Evolutionary conservation across 2,329 filamentous ascomycete genomes (phyloP).

Genomic region (Mariannaea elegans): DNA sequence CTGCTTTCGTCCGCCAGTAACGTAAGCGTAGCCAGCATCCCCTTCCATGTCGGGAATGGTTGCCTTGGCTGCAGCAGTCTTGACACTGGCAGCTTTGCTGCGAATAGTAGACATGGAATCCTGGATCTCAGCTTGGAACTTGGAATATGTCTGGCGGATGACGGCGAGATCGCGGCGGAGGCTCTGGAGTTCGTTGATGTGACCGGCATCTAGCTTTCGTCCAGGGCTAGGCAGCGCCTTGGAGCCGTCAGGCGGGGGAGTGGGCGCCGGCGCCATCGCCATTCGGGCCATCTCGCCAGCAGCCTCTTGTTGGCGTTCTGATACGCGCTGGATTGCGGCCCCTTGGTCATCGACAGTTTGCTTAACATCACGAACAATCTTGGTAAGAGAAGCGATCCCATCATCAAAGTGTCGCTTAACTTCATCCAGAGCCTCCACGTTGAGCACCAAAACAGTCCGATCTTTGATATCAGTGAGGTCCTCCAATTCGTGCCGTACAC

Average conservation of each 20-base stretch:
- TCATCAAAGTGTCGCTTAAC: constrained; percentile 97
- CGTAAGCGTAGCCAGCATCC: constrained; percentile 84
- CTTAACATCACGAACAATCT: constrained; percentile 86
- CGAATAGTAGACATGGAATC: constrained; percentile 86
- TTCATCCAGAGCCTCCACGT: constrained; percentile 92
- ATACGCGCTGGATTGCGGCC: constrained; percentile 82
- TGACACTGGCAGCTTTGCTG: constrained; percentile 82
- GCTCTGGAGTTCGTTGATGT: constrained; percentile 81
- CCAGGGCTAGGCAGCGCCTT: constrained; percentile 46
- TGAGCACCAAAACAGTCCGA: constrained; percentile 91
- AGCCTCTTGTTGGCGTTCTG: constrained; percentile 88
- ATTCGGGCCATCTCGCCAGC: constrained; percentile 82
- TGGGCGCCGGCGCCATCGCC: constrained; percentile 56
- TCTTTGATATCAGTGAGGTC: constrained; percentile 95
- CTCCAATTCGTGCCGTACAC: constrained; percentile 95
- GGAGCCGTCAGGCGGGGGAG: constrained; percentile 53
- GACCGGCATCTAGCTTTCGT: constrained; percentile 63
- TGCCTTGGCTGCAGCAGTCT: constrained; percentile 76
- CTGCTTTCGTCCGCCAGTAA: constrained; percentile 86
- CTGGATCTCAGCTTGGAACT: constrained; percentile 88
- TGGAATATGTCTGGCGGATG: constrained; percentile 90
- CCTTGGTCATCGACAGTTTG: constrained; percentile 86
- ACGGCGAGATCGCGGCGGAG: constrained; percentile 90
- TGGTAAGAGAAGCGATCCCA: constrained; percentile 80
- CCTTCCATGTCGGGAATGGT: constrained; percentile 76